Evolutionary conservation across 352 stramenopile species (phyloP), one percentile per base, ranked within the genome.

Genomic region (Globisporangium okanoganense): DNA sequence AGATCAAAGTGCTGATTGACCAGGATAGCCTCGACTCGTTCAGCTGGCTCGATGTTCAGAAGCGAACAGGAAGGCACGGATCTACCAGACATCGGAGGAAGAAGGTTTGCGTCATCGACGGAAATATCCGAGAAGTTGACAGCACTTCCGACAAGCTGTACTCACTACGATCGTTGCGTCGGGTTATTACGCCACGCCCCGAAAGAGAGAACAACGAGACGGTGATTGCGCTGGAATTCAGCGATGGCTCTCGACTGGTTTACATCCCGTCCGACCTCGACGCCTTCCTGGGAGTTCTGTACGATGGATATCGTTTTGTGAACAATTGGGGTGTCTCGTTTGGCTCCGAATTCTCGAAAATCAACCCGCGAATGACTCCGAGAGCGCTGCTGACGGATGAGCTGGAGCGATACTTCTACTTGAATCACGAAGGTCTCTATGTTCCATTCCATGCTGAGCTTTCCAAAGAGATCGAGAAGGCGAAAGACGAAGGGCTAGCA

Each of bases 191-290:
- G 18, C 79, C 67, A 31, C 68, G 55, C 3, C 31, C 64, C 3
- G 63, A 68, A 16, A 70, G 50, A 47, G 65, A 76, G 38, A 67
- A 64, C 9, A 58, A 48, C 18, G 76, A 82, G 10, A 64, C 56
- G n/a, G 55, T 88, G 41, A 69, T 90, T 16, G 76, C 73, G 5
- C 64, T 93, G 52, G 82, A 92, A n/a, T 91, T 91, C 68, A 67
- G 47, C 4, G 80, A 90, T 61, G 79, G 77, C 13, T 73, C 67
- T 63, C 76, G 80, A 2, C 61, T 90, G 7, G 73, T 83, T 18
- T 94, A 92, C 54, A 66, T 78, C 5, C 73, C 75, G 3, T 77
- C 75, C 35, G 74, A 92, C 18, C 68, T 76, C 0, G 73, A 88
- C 18, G 71, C 67, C n/a, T 82, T 94, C 24, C 51, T 91, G 10